These are phyloP conservation scores for Tricholoma hemisulphureum DNA, from an alignment of 768 basidiomycete species.

Conservation along the genomic window DNA sequence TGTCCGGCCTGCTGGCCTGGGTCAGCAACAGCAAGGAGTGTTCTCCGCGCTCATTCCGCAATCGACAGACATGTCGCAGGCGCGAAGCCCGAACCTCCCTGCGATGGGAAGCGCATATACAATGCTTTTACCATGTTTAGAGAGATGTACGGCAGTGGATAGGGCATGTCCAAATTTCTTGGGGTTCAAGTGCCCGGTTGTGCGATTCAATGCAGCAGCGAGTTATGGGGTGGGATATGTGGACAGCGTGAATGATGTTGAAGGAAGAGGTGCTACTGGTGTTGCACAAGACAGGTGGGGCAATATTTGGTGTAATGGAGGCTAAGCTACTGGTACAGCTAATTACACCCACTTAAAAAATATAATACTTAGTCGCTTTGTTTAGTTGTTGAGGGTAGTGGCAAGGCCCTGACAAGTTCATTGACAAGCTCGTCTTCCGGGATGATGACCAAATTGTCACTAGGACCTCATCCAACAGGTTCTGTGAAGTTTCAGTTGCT, in stretches of 20 bases:
- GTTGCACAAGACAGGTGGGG: slow-evolving; percentile 64
- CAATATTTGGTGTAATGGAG: slow-evolving; percentile 71
- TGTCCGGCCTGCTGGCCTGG: slow-evolving; percentile 20
- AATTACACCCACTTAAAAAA: too few species aligned
- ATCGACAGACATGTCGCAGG: slow-evolving; percentile 35
- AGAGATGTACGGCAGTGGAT: slow-evolving; percentile 70
- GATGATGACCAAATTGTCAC: background rate
- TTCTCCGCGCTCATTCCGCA: slow-evolving; percentile 51
- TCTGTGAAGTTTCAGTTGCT: background rate
- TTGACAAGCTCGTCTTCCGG: background rate
- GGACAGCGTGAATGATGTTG: slow-evolving; percentile 50
- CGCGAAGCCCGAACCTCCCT: slow-evolving; percentile 50
- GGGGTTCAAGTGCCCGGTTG: slow-evolving; percentile 64
- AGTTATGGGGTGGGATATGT: slow-evolving; percentile 80
- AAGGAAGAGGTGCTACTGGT: slow-evolving; percentile 52
- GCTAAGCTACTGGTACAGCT: too few species aligned
- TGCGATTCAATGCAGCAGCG: slow-evolving; percentile 55
- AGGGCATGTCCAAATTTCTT: slow-evolving; percentile 77
- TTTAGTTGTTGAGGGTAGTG: too few species aligned
- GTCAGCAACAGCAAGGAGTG: slow-evolving; percentile 26
- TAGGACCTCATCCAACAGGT: background rate
- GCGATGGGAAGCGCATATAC: slow-evolving; percentile 45
- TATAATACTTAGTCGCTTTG: too few species aligned
- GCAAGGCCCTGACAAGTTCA: background rate
- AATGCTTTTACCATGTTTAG: slow-evolving; percentile 76